phyloP scores from a whole-genome alignment of 352 stramenopile genomes.

The Pilasporangium apinafurcum region DNA sequence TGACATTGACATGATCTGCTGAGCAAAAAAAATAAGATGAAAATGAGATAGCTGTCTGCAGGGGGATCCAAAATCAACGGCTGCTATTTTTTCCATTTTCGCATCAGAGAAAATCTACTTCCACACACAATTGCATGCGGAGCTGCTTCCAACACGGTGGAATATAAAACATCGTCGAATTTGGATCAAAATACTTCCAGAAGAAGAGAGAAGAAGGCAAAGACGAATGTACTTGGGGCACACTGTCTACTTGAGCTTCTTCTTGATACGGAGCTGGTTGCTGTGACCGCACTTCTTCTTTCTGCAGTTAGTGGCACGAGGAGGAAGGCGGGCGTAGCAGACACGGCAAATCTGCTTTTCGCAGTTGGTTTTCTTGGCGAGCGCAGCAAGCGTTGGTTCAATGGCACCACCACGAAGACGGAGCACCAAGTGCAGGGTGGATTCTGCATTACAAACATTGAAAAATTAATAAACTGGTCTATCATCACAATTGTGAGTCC shows the following conservation, averaged over 20 bases:
- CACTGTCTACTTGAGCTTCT: conserved; percentile 99
- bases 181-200: not conserved
- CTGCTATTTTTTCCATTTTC: conserved; percentile 7
- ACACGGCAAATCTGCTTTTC: conserved; percentile 99
- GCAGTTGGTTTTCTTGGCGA: conserved; percentile 99
- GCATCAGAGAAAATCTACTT: conserved; percentile 1
- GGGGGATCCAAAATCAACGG: conserved; percentile 6
- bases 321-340: conserved; percentile 99
- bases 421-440: conserved; percentile 95
- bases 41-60: not conserved
- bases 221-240: too few species aligned
- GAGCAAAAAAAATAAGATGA: not conserved
- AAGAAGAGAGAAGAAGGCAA: conserved; percentile 4
- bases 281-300: conserved; percentile 99
- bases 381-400: conserved; percentile 95
- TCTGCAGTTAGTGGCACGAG: conserved; percentile 99
- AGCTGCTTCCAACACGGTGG: not conserved
- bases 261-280: conserved; percentile 99
- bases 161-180: conserved; percentile 1
- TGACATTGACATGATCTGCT: too few species aligned
- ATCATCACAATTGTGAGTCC: too few species aligned
- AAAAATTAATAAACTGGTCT: not conserved
- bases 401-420: conserved; percentile 91
- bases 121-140: not conserved
- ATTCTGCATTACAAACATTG: conserved; percentile 47